phyloP scores from a whole-genome alignment of 257 asterid genomes.

The Jacaranda copaia region DNA sequence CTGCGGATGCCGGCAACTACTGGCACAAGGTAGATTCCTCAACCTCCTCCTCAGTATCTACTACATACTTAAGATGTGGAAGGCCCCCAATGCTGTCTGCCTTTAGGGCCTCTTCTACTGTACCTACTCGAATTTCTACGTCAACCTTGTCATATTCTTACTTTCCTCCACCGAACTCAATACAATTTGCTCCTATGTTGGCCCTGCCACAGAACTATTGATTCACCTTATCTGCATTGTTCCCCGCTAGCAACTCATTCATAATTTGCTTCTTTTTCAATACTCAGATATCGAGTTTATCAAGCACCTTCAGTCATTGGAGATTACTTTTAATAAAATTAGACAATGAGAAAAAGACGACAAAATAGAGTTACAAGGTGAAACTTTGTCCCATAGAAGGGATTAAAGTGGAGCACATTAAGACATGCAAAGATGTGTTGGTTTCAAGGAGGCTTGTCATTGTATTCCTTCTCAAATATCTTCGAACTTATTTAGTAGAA shows the following conservation, averaged over 20 bases:
- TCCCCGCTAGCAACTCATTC: slow-evolving; percentile 73
- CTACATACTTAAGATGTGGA: slow-evolving; percentile 83
- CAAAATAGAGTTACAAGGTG: slow-evolving; percentile 62
- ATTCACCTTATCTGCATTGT: slow-evolving; percentile 82
- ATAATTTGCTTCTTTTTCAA: slow-evolving; percentile 61
- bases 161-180: slow-evolving; percentile 75
- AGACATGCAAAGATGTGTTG: slow-evolving; percentile 70
- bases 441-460: slow-evolving; percentile 76
- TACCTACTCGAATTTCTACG: slow-evolving; percentile 89
- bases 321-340: slow-evolving; percentile 40
- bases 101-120: slow-evolving; percentile 94
- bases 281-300: slow-evolving; percentile 68
- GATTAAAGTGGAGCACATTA: slow-evolving; percentile 68
- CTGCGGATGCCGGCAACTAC: slow-evolving; percentile 89
- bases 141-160: slow-evolving; percentile 83
- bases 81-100: slow-evolving; percentile 72
- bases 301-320: slow-evolving; percentile 64
- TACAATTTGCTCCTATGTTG: slow-evolving; percentile 71
- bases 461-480: slow-evolving; percentile 52
- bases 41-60: slow-evolving; percentile 74
- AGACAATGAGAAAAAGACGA: slow-evolving; percentile 39
- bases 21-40: slow-evolving; percentile 91
- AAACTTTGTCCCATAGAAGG: slow-evolving; percentile 73
- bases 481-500: too few relatives aligned
- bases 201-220: slow-evolving; percentile 71